Percentiles rank a stretch among this genome's conserved stretches.
phyloP scores from a whole-genome alignment of 164 flowering plant genomes.

The Platanus orientalis region DNA sequence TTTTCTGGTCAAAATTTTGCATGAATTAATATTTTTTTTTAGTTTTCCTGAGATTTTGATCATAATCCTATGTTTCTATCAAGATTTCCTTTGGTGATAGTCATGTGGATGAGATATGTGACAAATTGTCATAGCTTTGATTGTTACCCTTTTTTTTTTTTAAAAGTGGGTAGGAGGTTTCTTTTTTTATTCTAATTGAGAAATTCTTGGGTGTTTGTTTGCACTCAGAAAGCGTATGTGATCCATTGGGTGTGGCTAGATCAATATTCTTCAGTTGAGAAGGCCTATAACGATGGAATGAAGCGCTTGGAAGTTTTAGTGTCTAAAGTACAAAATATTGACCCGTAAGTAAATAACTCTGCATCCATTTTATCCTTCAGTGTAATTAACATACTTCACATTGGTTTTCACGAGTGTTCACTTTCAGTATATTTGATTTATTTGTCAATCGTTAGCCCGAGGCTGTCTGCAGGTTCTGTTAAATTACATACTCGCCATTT shows the following conservation, averaged over 20 bases:
- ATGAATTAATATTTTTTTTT: too few relatives aligned
- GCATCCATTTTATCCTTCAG: neutral
- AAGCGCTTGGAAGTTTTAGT: conserved; percentile 49
- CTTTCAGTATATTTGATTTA: conserved; percentile 5
- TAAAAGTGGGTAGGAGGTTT: too few relatives aligned
- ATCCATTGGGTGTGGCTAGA: conserved; percentile 91
- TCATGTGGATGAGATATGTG: too few relatives aligned
- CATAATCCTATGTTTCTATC: too few relatives aligned
- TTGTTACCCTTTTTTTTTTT: too few relatives aligned
- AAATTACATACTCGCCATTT: conserved; percentile 51
- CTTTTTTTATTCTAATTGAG: neutral
- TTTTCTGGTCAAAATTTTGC: too few relatives aligned
- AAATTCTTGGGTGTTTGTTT: conserved; percentile 12
- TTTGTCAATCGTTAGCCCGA: conserved; percentile 53
- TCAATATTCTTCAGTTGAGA: conserved; percentile 53
- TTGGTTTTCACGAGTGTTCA: neutral
- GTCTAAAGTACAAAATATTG: conserved; percentile 65
- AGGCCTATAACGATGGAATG: conserved; percentile 73
- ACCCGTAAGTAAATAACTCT: conserved; percentile 49
- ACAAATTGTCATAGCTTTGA: too few relatives aligned
- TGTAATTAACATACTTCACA: neutral
- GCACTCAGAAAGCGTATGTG: conserved; percentile 71
- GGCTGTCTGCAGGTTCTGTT: conserved; percentile 64
- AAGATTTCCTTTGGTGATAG: too few relatives aligned
- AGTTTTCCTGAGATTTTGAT: too few relatives aligned